Percentiles rank a stretch among this genome's conserved stretches.
Conservation (phyloP, 306 rosid genomes). For the Coriaria nepalensis region DNA sequence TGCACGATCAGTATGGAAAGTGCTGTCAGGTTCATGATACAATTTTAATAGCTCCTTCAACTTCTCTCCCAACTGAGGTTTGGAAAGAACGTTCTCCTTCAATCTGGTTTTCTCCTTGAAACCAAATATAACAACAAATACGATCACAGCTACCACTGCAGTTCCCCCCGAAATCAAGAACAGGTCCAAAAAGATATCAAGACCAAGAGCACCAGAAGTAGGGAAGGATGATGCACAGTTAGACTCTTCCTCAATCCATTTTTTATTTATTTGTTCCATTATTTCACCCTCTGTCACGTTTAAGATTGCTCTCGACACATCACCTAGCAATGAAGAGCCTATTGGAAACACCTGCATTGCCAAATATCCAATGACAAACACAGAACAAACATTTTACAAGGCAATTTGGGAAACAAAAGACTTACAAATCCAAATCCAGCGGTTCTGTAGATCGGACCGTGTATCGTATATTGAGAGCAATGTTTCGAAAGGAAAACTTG, state of each 20-base stretch:
- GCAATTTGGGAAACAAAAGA: not conserved
- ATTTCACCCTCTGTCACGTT: conserved; percentile 24
- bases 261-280: conserved; percentile 9
- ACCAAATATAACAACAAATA: too few species aligned
- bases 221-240: not conserved
- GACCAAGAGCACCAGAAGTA: not conserved
- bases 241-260: not conserved
- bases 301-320: conserved; percentile 35
- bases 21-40: too few species aligned
- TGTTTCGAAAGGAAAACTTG: conserved; percentile 25
- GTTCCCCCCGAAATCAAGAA: not conserved
- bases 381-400: not conserved
- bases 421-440: conserved; percentile 41
- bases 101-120: too few species aligned
- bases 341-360: conserved; percentile 35
- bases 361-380: too few species aligned
- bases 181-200: not conserved
- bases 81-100: too few species aligned
- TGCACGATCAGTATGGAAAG: too few species aligned
- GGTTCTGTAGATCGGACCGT: conserved; percentile 36
- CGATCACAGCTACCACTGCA: too few species aligned
- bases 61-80: too few species aligned
- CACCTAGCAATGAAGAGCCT: conserved; percentile 25
- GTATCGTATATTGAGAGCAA: conserved; percentile 21
- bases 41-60: too few species aligned